Base-by-base conservation (phyloP, 441 rosid species). In the Populus hybrid region DNA sequence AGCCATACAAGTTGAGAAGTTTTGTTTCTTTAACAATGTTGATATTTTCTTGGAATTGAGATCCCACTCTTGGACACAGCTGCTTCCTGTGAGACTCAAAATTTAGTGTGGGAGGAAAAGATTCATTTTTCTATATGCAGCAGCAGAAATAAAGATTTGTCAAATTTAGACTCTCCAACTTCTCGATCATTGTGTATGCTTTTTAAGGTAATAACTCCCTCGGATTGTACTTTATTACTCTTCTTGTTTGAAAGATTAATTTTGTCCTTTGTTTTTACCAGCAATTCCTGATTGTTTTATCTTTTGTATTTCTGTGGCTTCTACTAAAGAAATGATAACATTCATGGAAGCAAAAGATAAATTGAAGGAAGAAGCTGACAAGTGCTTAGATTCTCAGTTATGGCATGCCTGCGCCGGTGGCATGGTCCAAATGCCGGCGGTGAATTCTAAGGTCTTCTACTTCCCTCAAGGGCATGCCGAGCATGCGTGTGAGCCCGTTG, bases 381-480 rank as follows among this genome's bases (percentile, higher is more conserved):
- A 84, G 73, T 46, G 57, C 57, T 46, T 46, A 46, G 57, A 46
- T 46, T 46, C 57, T 46, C 57, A 46, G 79, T 75, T 88, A 63
- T 88, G 91, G 91, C 91, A 88, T 73, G 90, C 91, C 11, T 89
- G 92, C 36, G 57, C 98, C 32, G 99, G 99, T 72, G 87, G 96
- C 16, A 91, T 96, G 98, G 94, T 94, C 36, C 97, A 93, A 81
- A 94, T 93, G 89, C 98, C 99, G 8, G 84, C 88, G 6, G 82
- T 88, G 77, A 91, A 87, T 87, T 87, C 98, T 9, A 91, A 86
- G 74, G 94, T 94, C 76, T 91, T 88, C 73, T 96, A 96, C 67
- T 96, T 96, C 77, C 97, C 99, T 67, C 99, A 96, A 79, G 99
- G 99, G 21, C 98, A 96, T 61, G 88, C 92, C 11, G 99, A 96